These are phyloP conservation scores for Ustilago vetiveriae DNA, from an alignment of 1,284 basidiomycete genomes.

Conservation along the genomic window DNA sequence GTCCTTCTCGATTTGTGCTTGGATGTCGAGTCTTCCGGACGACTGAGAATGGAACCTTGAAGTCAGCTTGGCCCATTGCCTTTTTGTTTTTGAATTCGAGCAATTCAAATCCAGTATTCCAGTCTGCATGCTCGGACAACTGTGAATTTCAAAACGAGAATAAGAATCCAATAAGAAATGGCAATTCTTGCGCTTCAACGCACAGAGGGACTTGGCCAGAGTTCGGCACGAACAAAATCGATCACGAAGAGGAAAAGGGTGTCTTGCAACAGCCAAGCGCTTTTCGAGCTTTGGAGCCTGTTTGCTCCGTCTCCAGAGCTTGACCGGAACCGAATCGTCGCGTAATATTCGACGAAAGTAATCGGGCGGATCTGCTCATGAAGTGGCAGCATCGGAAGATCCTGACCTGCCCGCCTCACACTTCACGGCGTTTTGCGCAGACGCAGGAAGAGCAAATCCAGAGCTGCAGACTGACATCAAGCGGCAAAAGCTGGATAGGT, in stretches of 20 bases:
- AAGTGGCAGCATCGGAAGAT: background rate
- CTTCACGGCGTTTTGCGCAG: too few relatives aligned
- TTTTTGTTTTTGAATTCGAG: too few relatives aligned
- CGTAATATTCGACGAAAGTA: background rate
- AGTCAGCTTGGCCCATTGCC: too few relatives aligned
- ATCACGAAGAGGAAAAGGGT: constrained; percentile 19
- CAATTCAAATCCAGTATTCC: constrained; percentile 1
- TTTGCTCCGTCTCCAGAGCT: constrained; percentile 25
- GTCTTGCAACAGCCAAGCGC: too few relatives aligned
- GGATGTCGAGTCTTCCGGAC: constrained; percentile 3
- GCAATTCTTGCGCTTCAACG: background rate
- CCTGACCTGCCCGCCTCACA: background rate
- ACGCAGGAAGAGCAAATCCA: too few relatives aligned
- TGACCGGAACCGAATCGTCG: constrained; percentile 25
- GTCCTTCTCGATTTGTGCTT: too few relatives aligned
- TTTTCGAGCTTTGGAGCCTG: constrained; percentile 14
- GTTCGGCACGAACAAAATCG: too few relatives aligned
- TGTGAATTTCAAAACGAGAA: background rate
- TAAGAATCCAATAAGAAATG: background rate
- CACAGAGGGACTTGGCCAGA: too few relatives aligned
- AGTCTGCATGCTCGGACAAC: background rate
- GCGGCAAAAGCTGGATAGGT: background rate
- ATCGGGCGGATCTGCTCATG: background rate
- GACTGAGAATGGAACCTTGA: too few relatives aligned
- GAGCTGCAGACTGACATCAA: constrained; percentile 19